A percentile compares a stretch with the other conserved stretches of the same genome.
phyloP scores from a whole-genome alignment of 345 rosid species.

The Salix exigua region DNA sequence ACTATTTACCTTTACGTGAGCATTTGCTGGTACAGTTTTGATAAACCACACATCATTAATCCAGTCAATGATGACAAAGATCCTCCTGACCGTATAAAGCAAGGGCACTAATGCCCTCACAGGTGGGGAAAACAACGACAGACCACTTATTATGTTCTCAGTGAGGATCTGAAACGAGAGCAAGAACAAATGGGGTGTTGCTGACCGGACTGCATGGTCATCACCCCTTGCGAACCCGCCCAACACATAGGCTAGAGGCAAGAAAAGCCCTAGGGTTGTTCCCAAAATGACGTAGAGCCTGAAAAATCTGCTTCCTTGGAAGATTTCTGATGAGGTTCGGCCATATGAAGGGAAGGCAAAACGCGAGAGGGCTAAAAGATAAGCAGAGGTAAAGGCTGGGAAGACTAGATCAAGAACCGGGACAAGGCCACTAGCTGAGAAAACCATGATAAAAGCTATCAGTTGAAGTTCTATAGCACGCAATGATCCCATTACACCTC shows the following conservation, averaged over 20 bases:
- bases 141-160: conserved; percentile 65
- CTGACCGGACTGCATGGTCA: conserved; percentile 64
- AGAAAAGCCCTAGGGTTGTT: conserved; percentile 66
- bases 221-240: conserved; percentile 95
- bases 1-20: conserved; percentile 40
- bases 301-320: conserved; percentile 58
- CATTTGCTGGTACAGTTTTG: conserved; percentile 53
- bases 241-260: conserved; percentile 78
- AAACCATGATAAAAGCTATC: conserved; percentile 81
- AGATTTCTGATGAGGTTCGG: conserved; percentile 41
- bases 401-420: conserved; percentile 74
- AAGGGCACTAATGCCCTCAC: conserved; percentile 80
- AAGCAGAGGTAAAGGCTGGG: conserved; percentile 66
- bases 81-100: conserved; percentile 70
- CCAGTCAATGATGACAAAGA: conserved; percentile 73
- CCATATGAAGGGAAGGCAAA: conserved; percentile 65
- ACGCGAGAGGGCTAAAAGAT: conserved; percentile 54
- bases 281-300: conserved; percentile 62
- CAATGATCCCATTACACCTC: conserved; percentile 69
- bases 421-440: conserved; percentile 85
- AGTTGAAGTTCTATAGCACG: conserved; percentile 82
- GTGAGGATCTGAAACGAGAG: conserved; percentile 86
- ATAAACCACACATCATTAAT: conserved; percentile 60
- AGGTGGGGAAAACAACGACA: conserved; percentile 74
- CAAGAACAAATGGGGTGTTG: conserved; percentile 79